These are phyloP conservation scores for Schizosaccharomyces japonicus DNA, from an alignment of 805 yeast species.

Conservation along the genomic window DNA sequence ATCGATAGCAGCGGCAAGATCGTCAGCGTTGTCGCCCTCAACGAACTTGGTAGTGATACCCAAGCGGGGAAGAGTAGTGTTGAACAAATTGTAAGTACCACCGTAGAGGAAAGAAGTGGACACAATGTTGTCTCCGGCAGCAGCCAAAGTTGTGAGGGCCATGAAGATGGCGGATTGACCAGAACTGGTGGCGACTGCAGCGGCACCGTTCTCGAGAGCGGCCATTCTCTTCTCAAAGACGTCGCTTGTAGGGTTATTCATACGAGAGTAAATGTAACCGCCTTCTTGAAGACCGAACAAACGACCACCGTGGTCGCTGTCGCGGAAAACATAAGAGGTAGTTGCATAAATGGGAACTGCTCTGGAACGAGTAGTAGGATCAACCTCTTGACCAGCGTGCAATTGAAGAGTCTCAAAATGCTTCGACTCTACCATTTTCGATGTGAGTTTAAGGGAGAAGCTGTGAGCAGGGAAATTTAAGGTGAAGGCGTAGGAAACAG, in stretches of 20 bases:
- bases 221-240: slow-evolving; percentile 81
- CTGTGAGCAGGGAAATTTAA: too few relatives aligned
- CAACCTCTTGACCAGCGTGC: slow-evolving; percentile 76
- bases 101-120: slow-evolving; percentile 78
- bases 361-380: slow-evolving; percentile 43
- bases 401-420: slow-evolving; percentile 79
- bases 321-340: slow-evolving; percentile 50
- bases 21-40: slow-evolving; percentile 50
- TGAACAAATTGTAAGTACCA: slow-evolving; percentile 89
- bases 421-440: neutral
- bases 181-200: slow-evolving; percentile 73
- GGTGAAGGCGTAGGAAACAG: too few relatives aligned
- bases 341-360: slow-evolving; percentile 90
- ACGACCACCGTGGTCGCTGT: slow-evolving; percentile 80
- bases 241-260: slow-evolving; percentile 80
- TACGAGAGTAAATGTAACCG: slow-evolving; percentile 72
- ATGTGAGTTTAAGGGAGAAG: too few relatives aligned
- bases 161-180: slow-evolving; percentile 87
- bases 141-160: slow-evolving; percentile 65
- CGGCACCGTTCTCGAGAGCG: slow-evolving; percentile 78
- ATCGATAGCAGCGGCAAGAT: slow-evolving; percentile 51
- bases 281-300: slow-evolving; percentile 63
- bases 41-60: slow-evolving; percentile 76
- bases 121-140: slow-evolving; percentile 70
- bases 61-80: slow-evolving; percentile 68